Evolutionary conservation across 2,329 filamentous ascomycete genomes (phyloP).

Genomic region (Colletotrichum echinochloae): DNA sequence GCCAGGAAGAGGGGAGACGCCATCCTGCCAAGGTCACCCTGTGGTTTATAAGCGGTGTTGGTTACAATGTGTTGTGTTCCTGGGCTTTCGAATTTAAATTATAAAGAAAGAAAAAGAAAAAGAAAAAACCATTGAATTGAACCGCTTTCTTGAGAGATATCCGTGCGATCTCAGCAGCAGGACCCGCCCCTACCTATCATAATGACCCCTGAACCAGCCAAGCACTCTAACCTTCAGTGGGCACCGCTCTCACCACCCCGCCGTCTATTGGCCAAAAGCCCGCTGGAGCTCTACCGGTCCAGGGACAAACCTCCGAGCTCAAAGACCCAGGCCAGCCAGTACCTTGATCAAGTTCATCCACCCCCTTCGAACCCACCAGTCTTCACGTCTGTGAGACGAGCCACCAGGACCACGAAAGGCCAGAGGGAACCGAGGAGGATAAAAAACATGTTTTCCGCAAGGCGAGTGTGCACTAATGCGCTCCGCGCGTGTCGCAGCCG

Average conservation of each 20-base stretch:
- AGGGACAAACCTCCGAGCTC: neutral
- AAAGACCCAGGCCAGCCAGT: neutral
- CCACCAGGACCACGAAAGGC: neutral
- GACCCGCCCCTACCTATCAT: no score
- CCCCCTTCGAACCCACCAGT: neutral
- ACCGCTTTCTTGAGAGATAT: neutral
- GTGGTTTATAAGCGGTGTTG: neutral
- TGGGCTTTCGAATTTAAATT: no score
- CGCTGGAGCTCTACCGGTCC: conserved; percentile 1
- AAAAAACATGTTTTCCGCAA: conserved; percentile 16
- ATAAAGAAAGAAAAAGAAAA: no score
- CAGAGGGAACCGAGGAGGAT: neutral
- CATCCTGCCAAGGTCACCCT: neutral
- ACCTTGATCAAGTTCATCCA: neutral
- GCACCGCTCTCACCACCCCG: neutral
- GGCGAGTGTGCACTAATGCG: conserved; percentile 3
- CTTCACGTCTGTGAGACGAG: neutral
- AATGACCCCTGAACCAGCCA: no score
- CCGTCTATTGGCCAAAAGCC: neutral
- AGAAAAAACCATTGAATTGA: no score
- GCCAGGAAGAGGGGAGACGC: neutral
- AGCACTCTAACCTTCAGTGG: neutral
- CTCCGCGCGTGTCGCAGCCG: conserved; percentile 11
- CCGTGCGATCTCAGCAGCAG: neutral
- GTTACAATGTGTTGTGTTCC: neutral